Evolutionary conservation across 2,329 filamentous ascomycete species (phyloP), one percentile per base, ranked within the genome.

Genomic region (Sporothrix inflata): DNA sequence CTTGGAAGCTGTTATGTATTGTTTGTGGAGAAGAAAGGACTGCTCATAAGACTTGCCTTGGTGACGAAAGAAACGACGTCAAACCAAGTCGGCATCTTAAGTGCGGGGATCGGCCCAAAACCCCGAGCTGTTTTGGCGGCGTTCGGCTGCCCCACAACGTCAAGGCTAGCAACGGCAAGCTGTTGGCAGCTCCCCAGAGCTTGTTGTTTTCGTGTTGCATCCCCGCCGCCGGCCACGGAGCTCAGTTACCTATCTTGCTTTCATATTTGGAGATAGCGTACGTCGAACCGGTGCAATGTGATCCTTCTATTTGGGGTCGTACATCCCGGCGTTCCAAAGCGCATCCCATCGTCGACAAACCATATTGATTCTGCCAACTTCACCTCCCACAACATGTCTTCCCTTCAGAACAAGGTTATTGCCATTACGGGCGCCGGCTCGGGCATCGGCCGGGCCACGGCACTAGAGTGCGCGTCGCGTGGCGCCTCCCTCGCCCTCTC

Each of bases 381-480:
- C 3, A 67, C 42, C 7, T 11, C 16, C 6, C 19, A n/a, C 63
- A 34, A n/a, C 24, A 65, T 65, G 57, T 12, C 57, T 9, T 42
- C 68, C 4, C 27, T 72, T n/a, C 19, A 61, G 9, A 61, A 61
- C 63, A 71, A 71, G 27, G 70, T 68, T 19, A 61, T 71, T 24
- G 61, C 63, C 19, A 61, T 71, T n/a, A 71, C 70, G 19, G 70
- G 70, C n/a, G 51, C 81, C 4, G 81, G 80, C 1, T 79, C 79
- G 5, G 85, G 84, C 16, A 86, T 86, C 68, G 85, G 84, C 21
- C 79, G 83, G 12, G 82, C 82, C 24, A 83, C 83, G 19, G 82
- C 84, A 8, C 78, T 80, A 27, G 79, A 82, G 40, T 80, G 85
- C 6, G 80, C 82, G 71, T 74, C 77, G 0, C 78, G 79, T 61